Evolutionary conservation across 805 yeast species (phyloP).

Genomic region (Millerozyma miso): DNA sequence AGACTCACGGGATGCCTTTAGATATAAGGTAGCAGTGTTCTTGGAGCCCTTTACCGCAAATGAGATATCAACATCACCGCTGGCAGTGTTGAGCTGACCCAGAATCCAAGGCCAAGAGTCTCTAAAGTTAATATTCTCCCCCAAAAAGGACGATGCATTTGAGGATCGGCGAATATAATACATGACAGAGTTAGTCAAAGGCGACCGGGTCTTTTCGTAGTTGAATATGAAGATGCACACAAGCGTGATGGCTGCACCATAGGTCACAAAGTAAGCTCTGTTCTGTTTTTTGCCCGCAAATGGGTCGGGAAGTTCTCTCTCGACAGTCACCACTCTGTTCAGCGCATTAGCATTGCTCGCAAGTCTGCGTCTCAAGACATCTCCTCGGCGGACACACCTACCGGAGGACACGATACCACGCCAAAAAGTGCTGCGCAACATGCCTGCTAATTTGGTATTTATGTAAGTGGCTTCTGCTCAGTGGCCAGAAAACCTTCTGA

Average conservation of each 20-base stretch:
- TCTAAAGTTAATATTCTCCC: slow-evolving; percentile 70
- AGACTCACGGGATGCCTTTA: slow-evolving; percentile 69
- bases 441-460: neutral
- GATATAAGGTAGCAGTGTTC: slow-evolving; percentile 48
- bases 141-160: slow-evolving; percentile 58
- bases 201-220: slow-evolving; percentile 89
- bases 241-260: slow-evolving; percentile 35
- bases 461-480: neutral
- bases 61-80: slow-evolving; percentile 71
- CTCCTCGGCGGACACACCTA: neutral
- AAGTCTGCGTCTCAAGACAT: neutral
- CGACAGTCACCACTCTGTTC: slow-evolving; percentile 38
- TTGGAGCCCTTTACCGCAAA: slow-evolving; percentile 70
- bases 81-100: slow-evolving; percentile 80
- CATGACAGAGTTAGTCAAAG: slow-evolving; percentile 80
- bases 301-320: slow-evolving; percentile 82
- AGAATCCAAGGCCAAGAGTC: slow-evolving; percentile 83
- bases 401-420: neutral
- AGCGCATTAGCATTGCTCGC: neutral
- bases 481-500: neutral
- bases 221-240: slow-evolving; percentile 66
- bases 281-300: slow-evolving; percentile 49
- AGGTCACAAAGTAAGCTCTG: slow-evolving; percentile 48
- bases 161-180: slow-evolving; percentile 79
- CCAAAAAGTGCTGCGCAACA: neutral